Percentiles rank a stretch among this genome's conserved stretches.
Conservation (phyloP, 441 rosid genomes). For the Mallotus japonicus region DNA sequence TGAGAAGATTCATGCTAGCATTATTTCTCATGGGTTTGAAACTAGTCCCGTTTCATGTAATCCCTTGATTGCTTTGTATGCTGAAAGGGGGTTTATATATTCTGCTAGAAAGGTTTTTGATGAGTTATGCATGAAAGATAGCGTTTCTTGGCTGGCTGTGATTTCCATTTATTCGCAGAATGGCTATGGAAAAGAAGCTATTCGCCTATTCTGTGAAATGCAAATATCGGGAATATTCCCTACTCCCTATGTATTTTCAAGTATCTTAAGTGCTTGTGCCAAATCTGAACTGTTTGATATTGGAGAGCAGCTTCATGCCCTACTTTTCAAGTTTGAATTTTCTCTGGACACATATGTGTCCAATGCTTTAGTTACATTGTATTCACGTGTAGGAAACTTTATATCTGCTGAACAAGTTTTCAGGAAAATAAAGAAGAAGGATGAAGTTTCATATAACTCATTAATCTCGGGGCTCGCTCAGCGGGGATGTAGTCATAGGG, state of each 20-base stretch:
- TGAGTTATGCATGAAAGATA: constrained; percentile 51
- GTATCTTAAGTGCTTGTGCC: constrained; percentile 80
- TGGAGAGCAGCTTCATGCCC: constrained; percentile 76
- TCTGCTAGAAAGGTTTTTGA: constrained; percentile 61
- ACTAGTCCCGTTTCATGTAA: constrained; percentile 47
- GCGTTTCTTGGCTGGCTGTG: constrained; percentile 86
- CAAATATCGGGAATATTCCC: constrained; percentile 47
- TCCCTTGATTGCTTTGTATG: constrained; percentile 67
- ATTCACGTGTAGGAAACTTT: constrained; percentile 55
- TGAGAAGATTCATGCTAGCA: constrained; percentile 67
- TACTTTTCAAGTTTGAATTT: constrained; percentile 66
- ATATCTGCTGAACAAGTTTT: constrained; percentile 71
- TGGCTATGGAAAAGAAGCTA: constrained; percentile 57
- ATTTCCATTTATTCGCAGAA: constrained; percentile 71
- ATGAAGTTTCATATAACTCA: constrained; percentile 79
- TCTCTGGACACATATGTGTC: constrained; percentile 66
- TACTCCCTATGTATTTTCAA: constrained; percentile 78
- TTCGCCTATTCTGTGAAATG: constrained; percentile 61
- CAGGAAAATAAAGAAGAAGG: constrained; percentile 54
- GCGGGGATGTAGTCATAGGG: constrained; percentile 53
- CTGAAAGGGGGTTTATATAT: constrained; percentile 55
- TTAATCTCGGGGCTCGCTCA: constrained; percentile 82
- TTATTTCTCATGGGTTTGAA: constrained; percentile 55
- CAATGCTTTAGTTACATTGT: constrained; percentile 81
- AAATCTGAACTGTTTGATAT: constrained; percentile 51